phyloP scores from a whole-genome alignment of 495 filamentous ascomycete species.

The Penicillium nucicola region DNA sequence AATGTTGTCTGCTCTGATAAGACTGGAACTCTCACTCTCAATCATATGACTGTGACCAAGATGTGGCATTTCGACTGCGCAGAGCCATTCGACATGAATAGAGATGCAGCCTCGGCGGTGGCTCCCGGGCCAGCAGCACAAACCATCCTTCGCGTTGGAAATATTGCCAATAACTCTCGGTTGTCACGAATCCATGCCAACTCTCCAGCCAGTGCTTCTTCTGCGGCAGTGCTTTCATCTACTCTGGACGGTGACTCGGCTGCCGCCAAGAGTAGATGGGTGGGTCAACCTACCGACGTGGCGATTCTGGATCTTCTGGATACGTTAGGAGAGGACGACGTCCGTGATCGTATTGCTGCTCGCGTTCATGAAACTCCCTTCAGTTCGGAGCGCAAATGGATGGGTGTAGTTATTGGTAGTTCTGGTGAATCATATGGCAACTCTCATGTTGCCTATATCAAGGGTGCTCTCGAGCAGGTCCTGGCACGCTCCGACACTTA shows the following conservation, averaged over 20 bases:
- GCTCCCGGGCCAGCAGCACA: slow-evolving; percentile 68
- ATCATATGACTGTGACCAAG: slow-evolving; percentile 97
- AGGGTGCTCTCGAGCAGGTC: slow-evolving; percentile 88
- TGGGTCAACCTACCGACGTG: slow-evolving; percentile 95
- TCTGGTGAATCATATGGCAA: slow-evolving; percentile 35
- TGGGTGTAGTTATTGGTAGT: slow-evolving; percentile 83
- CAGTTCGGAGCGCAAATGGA: slow-evolving; percentile 97
- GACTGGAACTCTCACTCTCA: slow-evolving; percentile 92
- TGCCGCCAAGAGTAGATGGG: slow-evolving; percentile 78
- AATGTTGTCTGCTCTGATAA: slow-evolving; percentile 99
- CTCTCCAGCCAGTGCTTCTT: slow-evolving; percentile 63
- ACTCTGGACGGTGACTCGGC: slow-evolving; percentile 62
- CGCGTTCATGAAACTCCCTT: slow-evolving; percentile 86
- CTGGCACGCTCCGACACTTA: slow-evolving; percentile 87
- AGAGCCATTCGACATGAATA: slow-evolving; percentile 69
- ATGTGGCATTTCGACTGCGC: slow-evolving; percentile 86
- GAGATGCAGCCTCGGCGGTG: slow-evolving; percentile 56
- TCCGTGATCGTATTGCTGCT: slow-evolving; percentile 75
- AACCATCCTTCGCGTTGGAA: slow-evolving; percentile 82
- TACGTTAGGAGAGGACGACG: slow-evolving; percentile 83
- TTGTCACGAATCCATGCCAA: slow-evolving; percentile 60
- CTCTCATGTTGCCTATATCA: slow-evolving; percentile 81
- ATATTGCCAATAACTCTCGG: slow-evolving; percentile 93
- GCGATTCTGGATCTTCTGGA: slow-evolving; percentile 92
- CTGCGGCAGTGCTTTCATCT: slow-evolving; percentile 73